Evolutionary conservation across 202 grass and related monocot genomes (phyloP).

Genomic region (Digitaria exilis): DNA sequence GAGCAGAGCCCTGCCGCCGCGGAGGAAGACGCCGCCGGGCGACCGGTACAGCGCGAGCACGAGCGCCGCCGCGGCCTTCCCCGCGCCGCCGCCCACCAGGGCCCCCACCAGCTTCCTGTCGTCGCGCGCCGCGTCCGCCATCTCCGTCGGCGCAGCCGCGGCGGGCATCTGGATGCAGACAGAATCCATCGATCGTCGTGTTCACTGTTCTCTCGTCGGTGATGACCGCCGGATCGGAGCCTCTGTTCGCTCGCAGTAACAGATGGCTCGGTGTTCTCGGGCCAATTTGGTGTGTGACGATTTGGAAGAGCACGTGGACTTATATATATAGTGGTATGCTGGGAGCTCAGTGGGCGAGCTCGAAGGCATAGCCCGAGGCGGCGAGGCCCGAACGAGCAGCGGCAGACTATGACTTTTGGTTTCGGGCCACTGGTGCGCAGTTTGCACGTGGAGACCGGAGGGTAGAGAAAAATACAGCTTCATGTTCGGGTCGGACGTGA

Average conservation of each 20-base stretch:
- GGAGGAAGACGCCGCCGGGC: constrained; percentile 38
- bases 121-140: neutral
- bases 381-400: neutral
- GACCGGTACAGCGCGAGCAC: constrained; percentile 1
- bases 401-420: no score
- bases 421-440: neutral
- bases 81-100: neutral
- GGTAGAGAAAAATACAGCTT: no score
- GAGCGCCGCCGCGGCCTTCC: constrained; percentile 5
- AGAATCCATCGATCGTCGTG: neutral
- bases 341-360: no score
- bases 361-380: no score
- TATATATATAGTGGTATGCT: neutral
- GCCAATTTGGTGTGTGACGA: neutral
- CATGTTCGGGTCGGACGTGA: neutral
- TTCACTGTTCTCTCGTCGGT: no score
- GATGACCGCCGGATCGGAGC: neutral
- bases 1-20: neutral
- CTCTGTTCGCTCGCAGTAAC: neutral
- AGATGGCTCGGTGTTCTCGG: neutral
- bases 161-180: constrained; percentile 23
- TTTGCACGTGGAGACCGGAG: no score
- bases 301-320: neutral
- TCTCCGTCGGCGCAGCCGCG: neutral
- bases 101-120: neutral